These are phyloP conservation scores for Rhodotorula sp. DNA, from an alignment of 1,284 basidiomycete genomes.

Conservation along the genomic window DNA sequence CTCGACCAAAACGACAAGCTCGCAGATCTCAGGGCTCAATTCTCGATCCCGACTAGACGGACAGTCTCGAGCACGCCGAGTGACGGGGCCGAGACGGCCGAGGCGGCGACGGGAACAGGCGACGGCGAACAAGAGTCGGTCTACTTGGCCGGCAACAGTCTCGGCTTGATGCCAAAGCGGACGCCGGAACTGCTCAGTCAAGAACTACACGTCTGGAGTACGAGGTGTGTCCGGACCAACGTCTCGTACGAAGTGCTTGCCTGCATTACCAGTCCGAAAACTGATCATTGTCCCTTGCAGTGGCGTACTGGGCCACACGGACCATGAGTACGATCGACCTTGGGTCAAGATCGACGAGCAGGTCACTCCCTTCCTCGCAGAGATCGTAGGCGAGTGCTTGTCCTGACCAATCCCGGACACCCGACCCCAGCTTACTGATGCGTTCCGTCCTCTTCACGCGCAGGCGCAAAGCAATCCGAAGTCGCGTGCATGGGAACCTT, in stretches of 20 bases:
- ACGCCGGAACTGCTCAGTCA: slow-evolving; percentile 71
- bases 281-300: slow-evolving; percentile 51
- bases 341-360: slow-evolving; percentile 80
- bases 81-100: background rate
- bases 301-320: slow-evolving; percentile 87
- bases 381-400: slow-evolving; percentile 68
- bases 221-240: slow-evolving; percentile 57
- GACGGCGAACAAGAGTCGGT: slow-evolving; percentile 58
- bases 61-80: slow-evolving; percentile 13
- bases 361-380: slow-evolving; percentile 71
- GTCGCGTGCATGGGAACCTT: slow-evolving; percentile 91
- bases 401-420: background rate
- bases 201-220: slow-evolving; percentile 85
- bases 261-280: background rate
- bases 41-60: slow-evolving; percentile 27
- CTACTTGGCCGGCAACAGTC: slow-evolving; percentile 95
- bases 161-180: slow-evolving; percentile 76
- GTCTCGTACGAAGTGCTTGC: background rate
- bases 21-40: slow-evolving; percentile 12
- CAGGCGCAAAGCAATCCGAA: slow-evolving; percentile 81
- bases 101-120: background rate
- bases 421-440: background rate
- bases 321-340: slow-evolving; percentile 74
- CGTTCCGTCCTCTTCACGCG: background rate
- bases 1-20: slow-evolving; percentile 34